A percentile compares a stretch with the other conserved stretches of the same genome.
phyloP scores from a whole-genome alignment of 805 yeast species.

The Saturnispora quitensis region DNA sequence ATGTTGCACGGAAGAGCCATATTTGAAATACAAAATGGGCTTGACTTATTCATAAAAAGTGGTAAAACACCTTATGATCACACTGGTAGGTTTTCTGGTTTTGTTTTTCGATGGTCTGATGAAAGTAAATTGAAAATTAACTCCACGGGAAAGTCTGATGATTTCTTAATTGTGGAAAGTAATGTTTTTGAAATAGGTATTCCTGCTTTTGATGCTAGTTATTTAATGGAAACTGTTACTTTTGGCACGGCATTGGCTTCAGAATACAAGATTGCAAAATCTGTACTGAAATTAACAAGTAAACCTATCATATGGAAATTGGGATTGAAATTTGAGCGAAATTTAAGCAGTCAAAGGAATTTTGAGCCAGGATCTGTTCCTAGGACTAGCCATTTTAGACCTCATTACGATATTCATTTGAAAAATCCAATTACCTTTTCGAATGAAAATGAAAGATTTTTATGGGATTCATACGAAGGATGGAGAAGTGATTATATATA shows the following conservation, averaged over 20 bases:
- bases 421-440: conserved; percentile 44
- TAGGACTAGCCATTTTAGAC: conserved; percentile 39
- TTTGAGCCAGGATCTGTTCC: conserved; percentile 25
- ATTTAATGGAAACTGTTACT: conserved; percentile 18
- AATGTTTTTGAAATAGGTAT: conserved; percentile 48
- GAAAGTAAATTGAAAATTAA: conserved; percentile 43
- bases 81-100: conserved; percentile 51
- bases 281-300: conserved; percentile 54
- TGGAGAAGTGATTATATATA: conserved; percentile 81
- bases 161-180: conserved; percentile 46
- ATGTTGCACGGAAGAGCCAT: conserved; percentile 44
- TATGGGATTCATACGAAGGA: conserved; percentile 72
- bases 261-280: conserved; percentile 35
- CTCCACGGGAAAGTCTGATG: conserved; percentile 38
- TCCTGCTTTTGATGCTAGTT: conserved; percentile 37
- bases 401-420: conserved; percentile 53
- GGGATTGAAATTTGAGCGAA: conserved; percentile 68
- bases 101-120: conserved; percentile 56
- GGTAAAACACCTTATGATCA: conserved; percentile 50
- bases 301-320: conserved; percentile 62
- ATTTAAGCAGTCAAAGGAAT: conserved; percentile 30
- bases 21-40: conserved; percentile 39
- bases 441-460: conserved; percentile 28
- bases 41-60: conserved; percentile 57
- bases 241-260: conserved; percentile 22